A percentile compares a stretch with the other conserved stretches of the same genome.
Conservation (phyloP, 164 flowering plant genomes). For the Vitis labrusca region DNA sequence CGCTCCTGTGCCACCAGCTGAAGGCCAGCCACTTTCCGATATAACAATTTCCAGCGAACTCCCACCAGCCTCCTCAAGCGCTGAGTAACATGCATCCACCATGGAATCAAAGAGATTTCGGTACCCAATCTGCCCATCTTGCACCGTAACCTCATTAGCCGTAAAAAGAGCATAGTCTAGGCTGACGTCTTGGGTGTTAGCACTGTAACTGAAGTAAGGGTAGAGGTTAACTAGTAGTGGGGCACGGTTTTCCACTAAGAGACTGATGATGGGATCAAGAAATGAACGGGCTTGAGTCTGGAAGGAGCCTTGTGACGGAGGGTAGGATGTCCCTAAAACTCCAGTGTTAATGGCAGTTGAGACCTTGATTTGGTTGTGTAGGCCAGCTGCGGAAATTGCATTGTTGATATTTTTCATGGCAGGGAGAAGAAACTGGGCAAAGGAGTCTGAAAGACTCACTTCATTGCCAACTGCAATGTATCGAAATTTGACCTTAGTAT, state of each 20-base stretch:
- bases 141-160: background rate
- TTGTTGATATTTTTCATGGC: conserved; percentile 34
- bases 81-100: conserved; percentile 22
- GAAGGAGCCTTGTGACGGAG: conserved; percentile 33
- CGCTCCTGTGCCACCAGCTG: conserved; percentile 15
- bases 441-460: conserved; percentile 11
- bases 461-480: conserved; percentile 31
- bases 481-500: conserved; percentile 16
- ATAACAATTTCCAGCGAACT: conserved; percentile 18
- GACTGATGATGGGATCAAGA: conserved; percentile 16
- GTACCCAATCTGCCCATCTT: conserved; percentile 10
- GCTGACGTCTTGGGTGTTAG: background rate
- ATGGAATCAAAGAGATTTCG: conserved; percentile 31
- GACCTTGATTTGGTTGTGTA: conserved; percentile 28
- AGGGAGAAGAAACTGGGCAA: conserved; percentile 24
- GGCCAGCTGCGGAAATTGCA: conserved; percentile 27
- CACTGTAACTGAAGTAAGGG: conserved; percentile 26
- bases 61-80: conserved; percentile 23
- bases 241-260: conserved; percentile 5
- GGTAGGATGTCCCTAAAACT: conserved; percentile 19
- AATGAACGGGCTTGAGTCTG: background rate
- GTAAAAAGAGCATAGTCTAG: conserved; percentile 27
- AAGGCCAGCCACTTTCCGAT: conserved; percentile 29
- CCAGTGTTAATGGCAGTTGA: conserved; percentile 21
- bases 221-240: conserved; percentile 31